Evolutionary conservation across 331 rosid species (phyloP).

Genomic region (Stylosanthes scabra): DNA sequence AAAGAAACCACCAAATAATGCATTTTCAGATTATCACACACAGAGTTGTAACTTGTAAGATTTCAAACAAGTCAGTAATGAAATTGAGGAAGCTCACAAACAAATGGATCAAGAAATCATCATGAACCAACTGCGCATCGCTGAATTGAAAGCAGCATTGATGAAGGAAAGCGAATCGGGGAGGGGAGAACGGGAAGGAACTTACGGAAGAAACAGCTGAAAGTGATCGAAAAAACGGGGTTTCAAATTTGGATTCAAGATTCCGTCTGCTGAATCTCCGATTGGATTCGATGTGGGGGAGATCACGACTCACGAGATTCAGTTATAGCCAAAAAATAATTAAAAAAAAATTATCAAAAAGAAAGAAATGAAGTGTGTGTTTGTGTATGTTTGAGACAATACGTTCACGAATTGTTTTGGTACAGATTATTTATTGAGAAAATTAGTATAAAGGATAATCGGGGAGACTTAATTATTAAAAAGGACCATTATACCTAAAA

Average conservation of each 20-base stretch:
- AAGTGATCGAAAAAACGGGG: slow-evolving; percentile 23
- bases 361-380: neutral
- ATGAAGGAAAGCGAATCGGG: slow-evolving; percentile 7
- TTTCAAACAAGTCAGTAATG: neutral
- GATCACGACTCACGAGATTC: slow-evolving; percentile 8
- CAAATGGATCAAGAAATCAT: slow-evolving; percentile 11
- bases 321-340: neutral
- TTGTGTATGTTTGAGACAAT: neutral
- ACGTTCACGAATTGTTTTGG: neutral
- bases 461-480: too few relatives aligned
- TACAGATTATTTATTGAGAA: too few relatives aligned
- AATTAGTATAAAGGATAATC: too few relatives aligned
- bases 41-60: slow-evolving; percentile 20
- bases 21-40: neutral
- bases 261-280: slow-evolving; percentile 16
- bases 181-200: neutral
- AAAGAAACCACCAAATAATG: slow-evolving; percentile 26
- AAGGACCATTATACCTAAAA: too few relatives aligned
- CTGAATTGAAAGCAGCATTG: slow-evolving; percentile 6
- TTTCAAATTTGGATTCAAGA: slow-evolving; percentile 7
- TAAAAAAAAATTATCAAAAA: too few relatives aligned
- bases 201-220: slow-evolving; percentile 44
- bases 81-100: neutral
- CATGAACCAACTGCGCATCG: slow-evolving; percentile 9
- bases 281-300: slow-evolving; percentile 36